phyloP scores from a whole-genome alignment of 352 stramenopile genomes.

The Halophytophthora polymorphica region DNA sequence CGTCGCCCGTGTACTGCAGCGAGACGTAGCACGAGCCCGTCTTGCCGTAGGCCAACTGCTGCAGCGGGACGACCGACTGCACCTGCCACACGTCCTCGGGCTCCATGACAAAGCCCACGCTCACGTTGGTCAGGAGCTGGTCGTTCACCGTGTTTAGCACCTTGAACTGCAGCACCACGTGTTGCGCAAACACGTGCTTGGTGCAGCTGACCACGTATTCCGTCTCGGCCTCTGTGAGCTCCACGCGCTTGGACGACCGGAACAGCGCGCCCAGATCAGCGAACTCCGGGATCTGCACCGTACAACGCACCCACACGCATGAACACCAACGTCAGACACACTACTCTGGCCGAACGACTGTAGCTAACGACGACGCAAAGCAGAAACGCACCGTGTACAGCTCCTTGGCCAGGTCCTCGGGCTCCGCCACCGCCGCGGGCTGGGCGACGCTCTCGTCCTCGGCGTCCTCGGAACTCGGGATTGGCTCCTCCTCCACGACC shows the following conservation, averaged over 20 bases:
- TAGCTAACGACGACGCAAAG: not conserved
- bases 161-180: constrained; percentile 97
- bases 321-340: constrained; percentile 2
- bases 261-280: constrained; percentile 92
- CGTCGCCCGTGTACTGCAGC: constrained; percentile 81
- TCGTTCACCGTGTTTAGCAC: constrained; percentile 99
- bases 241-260: constrained; percentile 86
- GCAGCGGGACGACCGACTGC: constrained; percentile 84
- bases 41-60: constrained; percentile 92
- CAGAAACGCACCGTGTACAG: constrained; percentile 86
- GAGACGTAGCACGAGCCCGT: constrained; percentile 93
- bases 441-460: constrained; percentile 29
- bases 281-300: constrained; percentile 91
- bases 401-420: constrained; percentile 84
- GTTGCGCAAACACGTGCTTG: constrained; percentile 96
- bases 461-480: constrained; percentile 28
- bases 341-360: not conserved
- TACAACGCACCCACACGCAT: not conserved
- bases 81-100: constrained; percentile 91
- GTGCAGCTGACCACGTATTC: constrained; percentile 97
- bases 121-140: constrained; percentile 95
- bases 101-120: constrained; percentile 89
- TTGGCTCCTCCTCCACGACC: constrained; percentile 44
- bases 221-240: constrained; percentile 96
- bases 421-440: constrained; percentile 32